Evolutionary conservation across 1,139 yeast genomes (phyloP).

Genomic region (Scheffersomyces titani): DNA sequence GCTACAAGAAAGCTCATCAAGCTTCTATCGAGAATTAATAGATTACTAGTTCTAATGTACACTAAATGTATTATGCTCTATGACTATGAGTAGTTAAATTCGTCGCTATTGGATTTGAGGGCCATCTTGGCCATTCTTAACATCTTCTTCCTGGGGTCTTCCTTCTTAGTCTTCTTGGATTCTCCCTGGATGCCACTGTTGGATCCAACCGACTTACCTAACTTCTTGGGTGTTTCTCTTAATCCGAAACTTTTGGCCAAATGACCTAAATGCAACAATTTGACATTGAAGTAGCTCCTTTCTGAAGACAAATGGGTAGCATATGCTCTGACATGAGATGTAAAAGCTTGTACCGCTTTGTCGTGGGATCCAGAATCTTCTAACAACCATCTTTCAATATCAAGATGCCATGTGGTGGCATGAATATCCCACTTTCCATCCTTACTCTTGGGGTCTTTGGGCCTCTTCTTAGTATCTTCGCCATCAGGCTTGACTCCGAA

Average conservation of each 20-base stretch:
- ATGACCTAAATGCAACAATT: constrained; percentile 87
- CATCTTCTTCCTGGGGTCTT: constrained; percentile 71
- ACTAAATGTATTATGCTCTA: background rate
- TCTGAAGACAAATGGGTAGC: constrained; percentile 92
- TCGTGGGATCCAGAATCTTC: constrained; percentile 64
- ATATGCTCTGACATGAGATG: constrained; percentile 90
- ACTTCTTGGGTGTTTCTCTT: constrained; percentile 87
- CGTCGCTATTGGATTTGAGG: constrained; percentile 61
- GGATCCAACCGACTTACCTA: constrained; percentile 45
- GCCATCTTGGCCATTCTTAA: constrained; percentile 75
- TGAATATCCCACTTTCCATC: constrained; percentile 80
- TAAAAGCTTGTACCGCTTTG: constrained; percentile 73
- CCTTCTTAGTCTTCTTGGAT: constrained; percentile 44
- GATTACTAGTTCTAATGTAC: background rate
- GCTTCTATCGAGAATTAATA: background rate
- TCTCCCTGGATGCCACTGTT: constrained; percentile 20
- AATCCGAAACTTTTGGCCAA: constrained; percentile 92
- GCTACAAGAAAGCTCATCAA: constrained; percentile 9
- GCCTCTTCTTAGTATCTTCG: constrained; percentile 9
- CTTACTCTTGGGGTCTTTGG: constrained; percentile 32
- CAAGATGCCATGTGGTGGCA: constrained; percentile 95
- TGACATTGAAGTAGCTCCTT: constrained; percentile 76
- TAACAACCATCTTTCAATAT: constrained; percentile 83
- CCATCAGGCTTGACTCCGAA: constrained; percentile 44
- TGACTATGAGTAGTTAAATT: constrained; percentile 60